phyloP scores from a whole-genome alignment of 2,329 filamentous ascomycete species.

The Chrysosporium queenslandicum region DNA sequence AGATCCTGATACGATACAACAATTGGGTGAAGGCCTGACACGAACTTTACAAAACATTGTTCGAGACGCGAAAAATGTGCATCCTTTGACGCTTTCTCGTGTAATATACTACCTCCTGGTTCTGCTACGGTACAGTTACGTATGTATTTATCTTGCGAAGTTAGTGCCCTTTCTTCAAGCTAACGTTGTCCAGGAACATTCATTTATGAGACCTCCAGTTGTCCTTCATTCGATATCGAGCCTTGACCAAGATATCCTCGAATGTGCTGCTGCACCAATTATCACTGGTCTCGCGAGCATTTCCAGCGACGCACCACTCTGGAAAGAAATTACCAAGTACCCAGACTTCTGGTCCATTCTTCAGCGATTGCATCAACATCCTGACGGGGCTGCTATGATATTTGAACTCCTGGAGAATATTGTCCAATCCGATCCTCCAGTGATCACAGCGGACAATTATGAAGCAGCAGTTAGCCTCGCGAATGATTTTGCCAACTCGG shows the following conservation, averaged over 20 bases:
- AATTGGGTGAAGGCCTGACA: slow-evolving; percentile 68
- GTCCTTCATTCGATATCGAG: slow-evolving; percentile 84
- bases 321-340: slow-evolving; percentile 88
- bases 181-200: slow-evolving; percentile 55
- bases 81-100: slow-evolving; percentile 73
- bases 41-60: slow-evolving; percentile 72
- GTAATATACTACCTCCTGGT: slow-evolving; percentile 78
- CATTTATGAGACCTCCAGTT: slow-evolving; percentile 84
- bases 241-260: slow-evolving; percentile 66
- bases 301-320: slow-evolving; percentile 62
- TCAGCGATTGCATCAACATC: slow-evolving; percentile 58
- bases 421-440: slow-evolving; percentile 60
- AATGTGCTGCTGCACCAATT: slow-evolving; percentile 64
- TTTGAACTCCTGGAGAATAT: slow-evolving; percentile 80
- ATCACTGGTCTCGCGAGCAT: slow-evolving; percentile 70
- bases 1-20: slow-evolving; percentile 60
- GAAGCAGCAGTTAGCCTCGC: slow-evolving; percentile 74
- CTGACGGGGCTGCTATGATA: slow-evolving; percentile 63
- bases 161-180: not conserved
- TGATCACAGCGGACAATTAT: slow-evolving; percentile 92
- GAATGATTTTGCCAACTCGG: slow-evolving; percentile 80
- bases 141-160: slow-evolving; percentile 38
- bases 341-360: slow-evolving; percentile 96
- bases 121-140: slow-evolving; percentile 73
- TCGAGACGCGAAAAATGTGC: slow-evolving; percentile 66